Conservation (phyloP, 2,329 filamentous ascomycete genomes). For the Cercospora janseana region DNA sequence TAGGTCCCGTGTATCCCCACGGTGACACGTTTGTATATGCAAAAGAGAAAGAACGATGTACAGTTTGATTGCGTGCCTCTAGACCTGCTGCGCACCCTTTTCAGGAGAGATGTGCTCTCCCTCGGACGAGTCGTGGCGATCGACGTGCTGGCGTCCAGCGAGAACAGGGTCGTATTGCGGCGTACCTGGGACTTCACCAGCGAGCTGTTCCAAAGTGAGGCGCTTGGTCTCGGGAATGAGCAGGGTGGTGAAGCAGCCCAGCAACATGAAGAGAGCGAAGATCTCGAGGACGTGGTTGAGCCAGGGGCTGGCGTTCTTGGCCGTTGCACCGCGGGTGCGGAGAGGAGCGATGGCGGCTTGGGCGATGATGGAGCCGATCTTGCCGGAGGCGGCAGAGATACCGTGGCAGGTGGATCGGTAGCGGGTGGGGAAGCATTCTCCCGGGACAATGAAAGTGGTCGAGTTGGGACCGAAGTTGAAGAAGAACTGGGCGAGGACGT, state of each 20-base stretch:
- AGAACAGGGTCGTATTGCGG: slow-evolving; percentile 45
- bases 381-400: slow-evolving; percentile 50
- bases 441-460: slow-evolving; percentile 53
- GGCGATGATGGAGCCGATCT: slow-evolving; percentile 51
- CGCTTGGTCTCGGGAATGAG: slow-evolving; percentile 69
- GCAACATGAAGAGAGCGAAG: slow-evolving; percentile 77
- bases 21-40: no score
- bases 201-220: slow-evolving; percentile 68
- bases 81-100: slow-evolving; percentile 22
- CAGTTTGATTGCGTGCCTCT: background rate
- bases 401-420: slow-evolving; percentile 51
- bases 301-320: slow-evolving; percentile 59
- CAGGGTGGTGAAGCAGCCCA: slow-evolving; percentile 65
- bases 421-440: slow-evolving; percentile 53
- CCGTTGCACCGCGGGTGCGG: slow-evolving; percentile 53
- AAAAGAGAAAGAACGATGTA: background rate
- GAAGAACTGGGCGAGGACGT: slow-evolving; percentile 52
- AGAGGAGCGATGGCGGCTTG: slow-evolving; percentile 52
- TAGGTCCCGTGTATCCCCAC: background rate
- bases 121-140: slow-evolving; percentile 17
- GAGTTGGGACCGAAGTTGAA: slow-evolving; percentile 55
- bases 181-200: slow-evolving; percentile 63
- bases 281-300: slow-evolving; percentile 73
- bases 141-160: slow-evolving; percentile 17
- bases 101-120: slow-evolving; percentile 20